Base-by-base conservation (phyloP, 768 basidiomycete species). In the Xerocomellus dryophilus region DNA sequence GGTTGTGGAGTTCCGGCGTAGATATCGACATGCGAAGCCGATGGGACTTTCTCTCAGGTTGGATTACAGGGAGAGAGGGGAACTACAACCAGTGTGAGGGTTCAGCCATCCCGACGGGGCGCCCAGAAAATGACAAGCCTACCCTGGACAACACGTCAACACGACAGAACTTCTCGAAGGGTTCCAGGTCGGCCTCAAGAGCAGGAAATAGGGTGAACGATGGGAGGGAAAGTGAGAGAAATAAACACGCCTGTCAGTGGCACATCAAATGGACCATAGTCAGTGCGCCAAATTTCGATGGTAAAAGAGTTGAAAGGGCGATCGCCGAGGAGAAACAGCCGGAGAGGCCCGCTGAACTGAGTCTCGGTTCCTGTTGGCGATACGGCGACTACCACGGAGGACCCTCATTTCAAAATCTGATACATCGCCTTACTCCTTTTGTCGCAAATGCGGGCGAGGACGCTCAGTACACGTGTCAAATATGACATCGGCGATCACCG, bases 151-250 rank as follows among this genome's bases (percentile, higher is more conserved):
- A 43, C 18, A 73, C 47, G 44, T 76, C 71, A 54, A 85, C 67
- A 46, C 78, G 77, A 61, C 72, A 70, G 54, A 87, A 73, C 51
- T 82, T 84, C 49, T 77, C 71, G 52, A 84, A 76, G 9, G 84
- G 83, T 61, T 85, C 80, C 36, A 87, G 74, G 61, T 87, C 84
- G 50, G 68, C 68, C 65, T 86, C 84, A 44, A 85, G 78, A 32
- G 84, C 86, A 41, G 84, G 75, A 14, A 78, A 69, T 36, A 80
- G 73, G 27, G 76, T 72, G 61, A 85, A 73, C 9, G 70, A 62
- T 7, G 74, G 67, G 47, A 76, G 70, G 38, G 80, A 76, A 53
- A 84, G 74, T 34, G 77, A 73, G 52, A 86, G 81, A 43, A 80
- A 79, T 52, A 74, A 71, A 48, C 73, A 72, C 32, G 85, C 86